phyloP scores from a whole-genome alignment of 108 stramenopile genomes.

The Cyclotella atomus region DNA sequence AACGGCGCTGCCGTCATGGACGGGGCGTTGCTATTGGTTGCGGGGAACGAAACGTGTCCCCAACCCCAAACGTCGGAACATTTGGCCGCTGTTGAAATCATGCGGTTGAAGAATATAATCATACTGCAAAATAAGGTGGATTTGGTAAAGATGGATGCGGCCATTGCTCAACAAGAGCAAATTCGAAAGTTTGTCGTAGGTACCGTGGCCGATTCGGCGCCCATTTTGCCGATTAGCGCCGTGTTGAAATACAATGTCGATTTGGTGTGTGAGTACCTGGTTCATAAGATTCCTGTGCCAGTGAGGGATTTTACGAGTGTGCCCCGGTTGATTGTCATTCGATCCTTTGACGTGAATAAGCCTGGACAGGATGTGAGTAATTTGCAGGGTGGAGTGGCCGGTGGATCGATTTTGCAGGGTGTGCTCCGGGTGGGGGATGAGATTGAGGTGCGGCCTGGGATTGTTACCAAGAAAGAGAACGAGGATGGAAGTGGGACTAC shows the following conservation, averaged over 20 bases:
- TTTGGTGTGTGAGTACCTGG: slow-evolving; percentile 98
- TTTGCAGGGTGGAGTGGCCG: slow-evolving; percentile 98
- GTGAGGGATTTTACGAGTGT: slow-evolving; percentile 92
- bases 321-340: slow-evolving; percentile 98
- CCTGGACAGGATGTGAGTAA: slow-evolving; percentile 97
- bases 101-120: slow-evolving; percentile 97
- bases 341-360: slow-evolving; percentile 99
- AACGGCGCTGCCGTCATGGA: slow-evolving; percentile 99
- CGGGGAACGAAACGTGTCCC: slow-evolving; percentile 99
- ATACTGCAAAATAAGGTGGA: slow-evolving; percentile 99
- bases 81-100: slow-evolving; percentile 99
- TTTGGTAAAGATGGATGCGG: slow-evolving; percentile 98
- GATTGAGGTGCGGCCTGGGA: slow-evolving; percentile 99
- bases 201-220: slow-evolving; percentile 96
- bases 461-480: slow-evolving; percentile 93
- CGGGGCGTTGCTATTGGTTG: slow-evolving; percentile 98
- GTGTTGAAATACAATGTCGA: slow-evolving; percentile 99
- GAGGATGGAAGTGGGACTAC: slow-evolving; percentile 76
- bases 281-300: slow-evolving; percentile 95
- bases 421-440: slow-evolving; percentile 97
- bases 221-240: slow-evolving; percentile 98
- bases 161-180: slow-evolving; percentile 96
- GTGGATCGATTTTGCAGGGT: slow-evolving; percentile 98
- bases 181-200: slow-evolving; percentile 98
- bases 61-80: slow-evolving; percentile 99